Conservation (phyloP, 352 stramenopile species). For the Globisporangium canariense region DNA sequence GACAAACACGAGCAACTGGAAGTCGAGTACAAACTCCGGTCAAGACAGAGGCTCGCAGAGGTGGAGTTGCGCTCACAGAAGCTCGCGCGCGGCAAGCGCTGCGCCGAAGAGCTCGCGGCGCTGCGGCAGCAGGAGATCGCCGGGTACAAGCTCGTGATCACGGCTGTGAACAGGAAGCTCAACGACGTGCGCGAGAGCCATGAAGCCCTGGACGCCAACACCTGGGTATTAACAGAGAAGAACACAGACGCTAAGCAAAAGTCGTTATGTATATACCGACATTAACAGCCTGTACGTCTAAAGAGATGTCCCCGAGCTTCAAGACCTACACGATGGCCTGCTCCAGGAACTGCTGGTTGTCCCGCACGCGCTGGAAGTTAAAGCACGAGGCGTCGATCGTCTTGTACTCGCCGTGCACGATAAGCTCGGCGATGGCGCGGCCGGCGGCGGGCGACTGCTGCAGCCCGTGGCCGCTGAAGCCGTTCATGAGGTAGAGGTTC, state of each 20-base stretch:
- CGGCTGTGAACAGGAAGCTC: constrained; percentile 55
- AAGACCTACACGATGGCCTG: constrained; percentile 63
- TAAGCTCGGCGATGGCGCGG: constrained; percentile 72
- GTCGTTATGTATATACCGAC: constrained; percentile 66
- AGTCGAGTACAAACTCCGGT: constrained; percentile 39
- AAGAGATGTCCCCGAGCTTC: neutral
- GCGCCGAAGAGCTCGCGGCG: constrained; percentile 45
- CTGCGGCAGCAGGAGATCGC: constrained; percentile 49
- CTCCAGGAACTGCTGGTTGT: constrained; percentile 71
- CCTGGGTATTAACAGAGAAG: constrained; percentile 21
- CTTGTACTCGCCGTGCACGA: constrained; percentile 64
- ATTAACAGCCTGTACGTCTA: constrained; percentile 26
- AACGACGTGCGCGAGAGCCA: constrained; percentile 42
- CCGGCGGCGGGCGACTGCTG: constrained; percentile 78
- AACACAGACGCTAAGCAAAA: constrained; percentile 14
- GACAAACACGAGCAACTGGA: constrained; percentile 43
- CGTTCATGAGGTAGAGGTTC: constrained; percentile 84
- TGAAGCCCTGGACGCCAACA: constrained; percentile 25
- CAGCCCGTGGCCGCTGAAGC: constrained; percentile 80
- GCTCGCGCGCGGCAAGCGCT: constrained; percentile 38
- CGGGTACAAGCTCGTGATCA: constrained; percentile 66
- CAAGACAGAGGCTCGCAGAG: constrained; percentile 36
- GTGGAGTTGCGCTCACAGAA: constrained; percentile 30
- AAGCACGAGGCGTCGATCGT: constrained; percentile 77
- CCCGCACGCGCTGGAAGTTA: constrained; percentile 61